phyloP scores from a whole-genome alignment of 176 grass and related monocot genomes.

The Oryza brachyantha region DNA sequence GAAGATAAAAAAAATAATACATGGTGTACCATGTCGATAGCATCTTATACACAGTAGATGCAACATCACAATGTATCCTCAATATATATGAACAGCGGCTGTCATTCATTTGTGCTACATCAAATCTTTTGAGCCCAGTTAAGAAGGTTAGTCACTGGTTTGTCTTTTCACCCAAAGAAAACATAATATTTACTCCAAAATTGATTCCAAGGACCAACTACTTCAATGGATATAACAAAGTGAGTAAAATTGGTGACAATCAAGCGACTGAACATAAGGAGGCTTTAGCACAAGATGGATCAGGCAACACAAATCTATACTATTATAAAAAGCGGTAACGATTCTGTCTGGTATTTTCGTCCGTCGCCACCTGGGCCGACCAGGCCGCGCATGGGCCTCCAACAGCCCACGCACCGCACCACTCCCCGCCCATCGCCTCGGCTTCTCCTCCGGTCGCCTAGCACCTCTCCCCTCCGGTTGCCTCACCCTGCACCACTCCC shows the following conservation, averaged over 20 bases:
- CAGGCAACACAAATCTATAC: too few species aligned
- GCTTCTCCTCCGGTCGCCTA: too few species aligned
- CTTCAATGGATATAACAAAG: background rate
- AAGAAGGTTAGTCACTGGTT: background rate
- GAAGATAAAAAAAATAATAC: background rate
- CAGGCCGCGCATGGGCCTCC: too few species aligned
- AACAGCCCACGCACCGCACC: too few species aligned
- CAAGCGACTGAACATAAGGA: background rate
- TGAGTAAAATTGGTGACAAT: background rate
- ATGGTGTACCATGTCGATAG: background rate
- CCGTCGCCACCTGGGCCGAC: too few species aligned
- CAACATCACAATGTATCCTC: background rate
- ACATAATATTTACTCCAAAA: background rate
- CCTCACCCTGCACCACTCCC: too few species aligned
- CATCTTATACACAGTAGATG: slow-evolving; percentile 18
- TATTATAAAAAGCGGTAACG: too few species aligned
- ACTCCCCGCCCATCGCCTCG: too few species aligned
- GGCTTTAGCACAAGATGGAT: too few species aligned
- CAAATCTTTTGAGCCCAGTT: background rate
- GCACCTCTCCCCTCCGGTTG: too few species aligned
- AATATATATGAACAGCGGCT: background rate
- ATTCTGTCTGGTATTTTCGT: too few species aligned
- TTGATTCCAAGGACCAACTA: background rate
- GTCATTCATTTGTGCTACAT: background rate
- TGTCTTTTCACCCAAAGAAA: background rate